Conservation (phyloP, 371 early-diverging fungal genomes). For the Mucor plumbeus region DNA sequence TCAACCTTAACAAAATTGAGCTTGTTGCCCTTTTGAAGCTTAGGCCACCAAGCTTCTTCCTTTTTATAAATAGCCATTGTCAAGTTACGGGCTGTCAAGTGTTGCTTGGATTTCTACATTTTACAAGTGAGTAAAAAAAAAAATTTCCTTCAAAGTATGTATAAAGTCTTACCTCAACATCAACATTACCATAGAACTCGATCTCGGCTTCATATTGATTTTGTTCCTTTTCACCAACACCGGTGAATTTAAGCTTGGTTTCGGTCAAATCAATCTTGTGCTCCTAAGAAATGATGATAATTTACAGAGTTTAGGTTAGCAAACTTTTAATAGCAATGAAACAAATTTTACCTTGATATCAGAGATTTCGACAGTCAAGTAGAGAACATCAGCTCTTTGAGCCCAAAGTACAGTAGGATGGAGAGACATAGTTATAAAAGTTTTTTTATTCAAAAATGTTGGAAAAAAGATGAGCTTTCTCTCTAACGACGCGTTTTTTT, state of each 20-base stretch:
- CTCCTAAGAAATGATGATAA: constrained; percentile 5
- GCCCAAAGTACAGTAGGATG: constrained; percentile 92
- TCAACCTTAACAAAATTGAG: constrained; percentile 88
- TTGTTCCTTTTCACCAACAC: constrained; percentile 64
- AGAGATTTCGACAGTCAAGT: constrained; percentile 82
- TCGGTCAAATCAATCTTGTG: constrained; percentile 30
- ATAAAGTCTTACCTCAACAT: constrained; percentile 65
- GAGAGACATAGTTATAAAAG: constrained; percentile 41
- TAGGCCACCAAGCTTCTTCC: constrained; percentile 84
- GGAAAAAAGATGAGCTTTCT: background rate
- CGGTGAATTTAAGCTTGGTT: constrained; percentile 68
- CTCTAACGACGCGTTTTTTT: background rate
- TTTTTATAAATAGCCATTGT: constrained; percentile 73
- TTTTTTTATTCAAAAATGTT: background rate
- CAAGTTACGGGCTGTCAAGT: constrained; percentile 70
- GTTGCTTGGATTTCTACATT: constrained; percentile 68
- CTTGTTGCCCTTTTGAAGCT: constrained; percentile 78
- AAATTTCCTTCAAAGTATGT: background rate
- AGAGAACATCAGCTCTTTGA: constrained; percentile 82
- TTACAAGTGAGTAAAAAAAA: constrained; percentile 4
- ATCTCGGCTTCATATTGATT: constrained; percentile 77
- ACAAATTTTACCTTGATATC: constrained; percentile 64
- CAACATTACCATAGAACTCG: constrained; percentile 75
- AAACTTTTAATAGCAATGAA: background rate
- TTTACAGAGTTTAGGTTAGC: background rate